Percentiles rank a stretch among this genome's conserved stretches.
Evolutionary conservation across 1,284 basidiomycete species (phyloP).

Genomic region (Porogramme epimiltina): DNA sequence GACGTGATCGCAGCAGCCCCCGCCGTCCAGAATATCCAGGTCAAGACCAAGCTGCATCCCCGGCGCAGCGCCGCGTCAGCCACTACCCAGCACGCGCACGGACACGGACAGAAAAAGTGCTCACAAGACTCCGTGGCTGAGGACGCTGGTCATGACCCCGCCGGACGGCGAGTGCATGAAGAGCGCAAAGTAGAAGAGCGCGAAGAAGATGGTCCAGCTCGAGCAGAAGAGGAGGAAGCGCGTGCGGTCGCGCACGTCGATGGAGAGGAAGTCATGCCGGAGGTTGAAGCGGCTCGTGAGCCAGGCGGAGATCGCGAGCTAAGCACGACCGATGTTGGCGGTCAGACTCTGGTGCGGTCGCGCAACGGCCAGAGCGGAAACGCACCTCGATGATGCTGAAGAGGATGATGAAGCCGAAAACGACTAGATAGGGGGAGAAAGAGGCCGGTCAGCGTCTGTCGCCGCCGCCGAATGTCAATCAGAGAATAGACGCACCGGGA

Average conservation of each 20-base stretch:
- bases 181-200: conserved; percentile 50
- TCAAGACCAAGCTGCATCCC: conserved; percentile 58
- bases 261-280: conserved; percentile 53
- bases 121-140: conserved; percentile 65
- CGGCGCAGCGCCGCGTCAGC: not conserved
- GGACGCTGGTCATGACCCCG: conserved; percentile 57
- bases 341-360: too few species aligned
- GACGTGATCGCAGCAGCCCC: conserved; percentile 63
- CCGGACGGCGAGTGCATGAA: conserved; percentile 51
- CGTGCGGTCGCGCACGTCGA: conserved; percentile 57
- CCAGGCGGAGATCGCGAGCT: conserved; percentile 73
- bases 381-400: conserved; percentile 62
- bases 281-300: conserved; percentile 58
- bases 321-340: too few species aligned
- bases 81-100: not conserved
- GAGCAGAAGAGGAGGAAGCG: conserved; percentile 69
- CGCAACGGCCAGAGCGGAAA: not conserved
- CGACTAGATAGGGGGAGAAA: conserved; percentile 34
- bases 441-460: not conserved
- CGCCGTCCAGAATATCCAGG: conserved; percentile 49
- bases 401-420: conserved; percentile 54
- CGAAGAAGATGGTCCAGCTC: conserved; percentile 67
- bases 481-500: conserved; percentile 42
- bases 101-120: conserved; percentile 21
- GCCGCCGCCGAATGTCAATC: not conserved